These are phyloP conservation scores for Hysterium pulicare DNA, from an alignment of 2,329 filamentous ascomycete species.

Conservation along the genomic window DNA sequence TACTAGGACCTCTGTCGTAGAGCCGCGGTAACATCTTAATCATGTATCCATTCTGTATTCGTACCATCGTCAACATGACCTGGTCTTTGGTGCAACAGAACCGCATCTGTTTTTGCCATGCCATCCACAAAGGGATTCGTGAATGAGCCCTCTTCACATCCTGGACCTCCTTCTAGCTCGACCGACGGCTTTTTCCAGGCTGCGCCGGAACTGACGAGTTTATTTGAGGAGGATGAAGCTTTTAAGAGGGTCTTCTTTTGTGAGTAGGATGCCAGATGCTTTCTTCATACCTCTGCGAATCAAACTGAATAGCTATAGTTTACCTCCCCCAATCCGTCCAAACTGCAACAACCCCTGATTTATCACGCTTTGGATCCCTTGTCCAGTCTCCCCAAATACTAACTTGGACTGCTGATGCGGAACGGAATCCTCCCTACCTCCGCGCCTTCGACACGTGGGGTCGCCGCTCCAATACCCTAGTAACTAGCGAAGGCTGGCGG, in stretches of 20 bases:
- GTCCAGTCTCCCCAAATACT: slow-evolving; percentile 57
- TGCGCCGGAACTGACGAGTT: not conserved
- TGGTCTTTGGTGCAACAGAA: too few relatives aligned
- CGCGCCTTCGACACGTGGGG: slow-evolving; percentile 62
- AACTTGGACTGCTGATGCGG: slow-evolving; percentile 59
- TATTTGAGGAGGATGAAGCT: slow-evolving; percentile 4
- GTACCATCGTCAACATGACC: too few relatives aligned
- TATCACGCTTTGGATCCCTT: slow-evolving; percentile 49
- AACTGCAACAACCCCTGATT: slow-evolving; percentile 15
- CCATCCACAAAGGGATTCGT: not conserved
- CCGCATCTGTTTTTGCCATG: too few relatives aligned
- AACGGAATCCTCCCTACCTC: slow-evolving; percentile 62
- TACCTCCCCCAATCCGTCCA: slow-evolving; percentile 47
- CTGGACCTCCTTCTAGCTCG: slow-evolving; percentile 1
- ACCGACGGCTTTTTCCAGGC: slow-evolving; percentile 2
- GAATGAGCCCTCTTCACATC: slow-evolving; percentile 1
- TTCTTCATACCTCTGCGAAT: too few relatives aligned
- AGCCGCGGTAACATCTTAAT: too few relatives aligned
- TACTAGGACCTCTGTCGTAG: too few relatives aligned
- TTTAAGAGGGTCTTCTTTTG: slow-evolving; percentile 2
- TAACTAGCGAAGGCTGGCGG: slow-evolving; percentile 66
- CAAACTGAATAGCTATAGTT: too few relatives aligned
- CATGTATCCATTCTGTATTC: too few relatives aligned
- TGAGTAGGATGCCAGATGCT: too few relatives aligned
- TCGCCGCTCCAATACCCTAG: slow-evolving; percentile 53